These are phyloP conservation scores for Phytophthora lateralis DNA, from an alignment of 352 stramenopile genomes.

Conservation along the genomic window DNA sequence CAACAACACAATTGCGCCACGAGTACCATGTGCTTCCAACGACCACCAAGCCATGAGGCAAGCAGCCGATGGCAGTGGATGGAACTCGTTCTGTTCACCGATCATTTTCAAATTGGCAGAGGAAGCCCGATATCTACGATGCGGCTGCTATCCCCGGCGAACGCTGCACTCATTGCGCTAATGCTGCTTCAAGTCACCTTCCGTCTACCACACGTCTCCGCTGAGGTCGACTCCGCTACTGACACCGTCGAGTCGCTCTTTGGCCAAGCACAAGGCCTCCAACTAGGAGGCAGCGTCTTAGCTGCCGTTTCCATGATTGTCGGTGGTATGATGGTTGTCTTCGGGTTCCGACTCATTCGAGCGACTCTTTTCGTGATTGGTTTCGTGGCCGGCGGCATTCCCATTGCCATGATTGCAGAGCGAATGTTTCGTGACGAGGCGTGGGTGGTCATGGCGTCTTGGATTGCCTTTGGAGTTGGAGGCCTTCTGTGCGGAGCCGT, in stretches of 20 bases:
- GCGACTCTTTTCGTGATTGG: slow-evolving; percentile 49
- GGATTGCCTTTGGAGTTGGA: slow-evolving; percentile 52
- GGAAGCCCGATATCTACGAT: slow-evolving; percentile 1
- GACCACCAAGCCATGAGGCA: slow-evolving; percentile 13
- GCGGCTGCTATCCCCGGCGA: not conserved
- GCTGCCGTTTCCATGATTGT: slow-evolving; percentile 44
- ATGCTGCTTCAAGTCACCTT: slow-evolving; percentile 22
- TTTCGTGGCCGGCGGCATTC: slow-evolving; percentile 49
- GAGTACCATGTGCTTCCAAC: slow-evolving; percentile 19
- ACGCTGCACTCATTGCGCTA: slow-evolving; percentile 5
- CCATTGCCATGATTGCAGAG: slow-evolving; percentile 37
- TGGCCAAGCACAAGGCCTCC: slow-evolving; percentile 42
- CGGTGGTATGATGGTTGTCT: slow-evolving; percentile 47
- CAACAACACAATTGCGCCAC: slow-evolving; percentile 13
- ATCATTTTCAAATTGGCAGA: slow-evolving; percentile 23
- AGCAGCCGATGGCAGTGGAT: not conserved
- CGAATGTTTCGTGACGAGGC: slow-evolving; percentile 37
- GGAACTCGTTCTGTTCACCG: not conserved
- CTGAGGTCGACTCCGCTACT: slow-evolving; percentile 26
- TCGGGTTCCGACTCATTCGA: slow-evolving; percentile 61
- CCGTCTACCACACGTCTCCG: slow-evolving; percentile 9
- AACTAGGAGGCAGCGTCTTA: slow-evolving; percentile 45
- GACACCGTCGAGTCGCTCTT: slow-evolving; percentile 47
- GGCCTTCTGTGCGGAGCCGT: slow-evolving; percentile 43
- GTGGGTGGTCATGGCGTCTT: slow-evolving; percentile 52